Percentiles rank a stretch among this genome's conserved stretches.
Evolutionary conservation across 495 filamentous ascomycete species (phyloP).

Genomic region (Penicillium lagena): DNA sequence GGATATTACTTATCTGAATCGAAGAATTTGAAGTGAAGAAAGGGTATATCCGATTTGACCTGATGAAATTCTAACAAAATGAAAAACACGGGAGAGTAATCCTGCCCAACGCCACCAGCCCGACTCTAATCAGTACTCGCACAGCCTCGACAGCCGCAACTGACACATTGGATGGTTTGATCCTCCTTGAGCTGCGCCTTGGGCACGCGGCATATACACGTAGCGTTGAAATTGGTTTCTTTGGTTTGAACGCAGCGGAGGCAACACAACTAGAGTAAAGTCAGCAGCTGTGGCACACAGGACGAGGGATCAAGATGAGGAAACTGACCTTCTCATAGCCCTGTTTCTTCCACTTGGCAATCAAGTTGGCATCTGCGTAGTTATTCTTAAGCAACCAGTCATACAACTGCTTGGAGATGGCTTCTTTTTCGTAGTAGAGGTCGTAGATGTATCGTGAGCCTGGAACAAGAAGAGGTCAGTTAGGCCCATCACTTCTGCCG

Average conservation of each 20-base stretch:
- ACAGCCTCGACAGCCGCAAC: slow-evolving; percentile 90
- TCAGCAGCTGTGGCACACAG: slow-evolving; percentile 5
- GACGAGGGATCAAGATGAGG: neutral
- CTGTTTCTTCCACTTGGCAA: slow-evolving; percentile 99
- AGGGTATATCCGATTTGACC: neutral
- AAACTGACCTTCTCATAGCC: slow-evolving; percentile 87
- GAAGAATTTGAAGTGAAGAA: no score
- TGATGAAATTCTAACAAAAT: neutral
- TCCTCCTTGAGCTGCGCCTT: slow-evolving; percentile 87
- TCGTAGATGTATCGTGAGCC: slow-evolving; percentile 91
- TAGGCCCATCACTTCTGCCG: neutral
- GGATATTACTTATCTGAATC: slow-evolving; percentile 11
- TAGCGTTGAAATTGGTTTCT: slow-evolving; percentile 97
- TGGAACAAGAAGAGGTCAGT: slow-evolving; percentile 15
- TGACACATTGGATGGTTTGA: slow-evolving; percentile 89
- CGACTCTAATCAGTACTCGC: slow-evolving; percentile 66
- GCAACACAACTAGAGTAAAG: slow-evolving; percentile 66
- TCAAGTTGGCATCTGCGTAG: slow-evolving; percentile 89
- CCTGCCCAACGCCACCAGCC: no score
- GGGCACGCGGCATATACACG: slow-evolving; percentile 95
- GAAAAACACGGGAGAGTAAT: neutral
- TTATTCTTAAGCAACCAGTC: slow-evolving; percentile 96
- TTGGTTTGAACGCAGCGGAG: slow-evolving; percentile 96
- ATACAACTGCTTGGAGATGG: slow-evolving; percentile 84
- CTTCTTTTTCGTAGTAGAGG: slow-evolving; percentile 95